Evolutionary conservation across 2,329 filamentous ascomycete species (phyloP).

Genomic region (Pestalotiopsis sp.): DNA sequence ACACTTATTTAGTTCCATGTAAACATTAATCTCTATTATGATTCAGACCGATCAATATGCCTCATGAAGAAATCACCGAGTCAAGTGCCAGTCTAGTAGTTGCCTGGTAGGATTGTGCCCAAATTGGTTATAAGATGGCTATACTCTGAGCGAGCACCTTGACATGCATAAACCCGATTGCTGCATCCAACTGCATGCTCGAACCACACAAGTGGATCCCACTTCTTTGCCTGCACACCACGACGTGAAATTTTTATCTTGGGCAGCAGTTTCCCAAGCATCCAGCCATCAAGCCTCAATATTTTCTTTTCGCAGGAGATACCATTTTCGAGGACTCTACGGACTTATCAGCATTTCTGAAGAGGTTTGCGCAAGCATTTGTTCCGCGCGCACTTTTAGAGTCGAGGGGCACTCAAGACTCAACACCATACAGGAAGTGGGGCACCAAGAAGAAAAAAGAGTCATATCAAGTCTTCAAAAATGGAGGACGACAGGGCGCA

Average conservation of each 20-base stretch:
- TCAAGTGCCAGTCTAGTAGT: neutral
- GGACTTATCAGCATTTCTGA: neutral
- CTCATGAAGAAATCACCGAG: neutral
- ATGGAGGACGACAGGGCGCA: conserved; percentile 80
- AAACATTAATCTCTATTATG: neutral
- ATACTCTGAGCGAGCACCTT: neutral
- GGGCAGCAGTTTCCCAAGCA: neutral
- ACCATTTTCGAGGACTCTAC: neutral
- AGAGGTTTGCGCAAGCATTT: neutral
- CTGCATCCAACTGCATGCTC: neutral
- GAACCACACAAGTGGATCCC: neutral
- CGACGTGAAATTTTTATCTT: conserved; percentile 1
- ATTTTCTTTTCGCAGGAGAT: neutral
- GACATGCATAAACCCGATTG: neutral
- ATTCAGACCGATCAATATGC: neutral
- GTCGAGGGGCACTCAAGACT: neutral
- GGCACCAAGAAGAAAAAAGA: neutral
- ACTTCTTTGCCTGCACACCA: conserved; percentile 3
- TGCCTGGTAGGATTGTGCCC: neutral
- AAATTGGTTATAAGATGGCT: neutral
- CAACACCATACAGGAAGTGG: neutral
- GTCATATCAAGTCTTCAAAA: neutral
- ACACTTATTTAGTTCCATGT: neutral
- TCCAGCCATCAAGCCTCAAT: neutral
- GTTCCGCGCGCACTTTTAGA: neutral